phyloP scores from a whole-genome alignment of 1,284 basidiomycete genomes.

The Ganoderma multipileum region DNA sequence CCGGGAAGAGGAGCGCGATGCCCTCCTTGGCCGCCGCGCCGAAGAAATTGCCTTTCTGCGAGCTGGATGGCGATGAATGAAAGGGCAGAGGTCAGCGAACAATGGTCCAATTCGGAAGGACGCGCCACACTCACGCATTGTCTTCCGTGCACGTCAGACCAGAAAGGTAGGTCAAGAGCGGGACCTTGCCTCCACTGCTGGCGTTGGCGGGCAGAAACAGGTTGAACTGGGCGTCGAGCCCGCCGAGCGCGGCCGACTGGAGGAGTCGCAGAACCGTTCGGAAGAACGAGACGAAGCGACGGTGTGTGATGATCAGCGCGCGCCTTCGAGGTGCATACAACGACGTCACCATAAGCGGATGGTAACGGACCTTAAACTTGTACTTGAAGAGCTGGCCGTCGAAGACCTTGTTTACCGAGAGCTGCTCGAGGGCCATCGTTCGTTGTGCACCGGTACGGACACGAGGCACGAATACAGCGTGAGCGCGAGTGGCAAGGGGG shows the following conservation, averaged over 20 bases:
- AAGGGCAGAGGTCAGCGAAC: not conserved
- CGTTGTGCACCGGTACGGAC: not conserved
- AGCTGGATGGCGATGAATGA: slow-evolving; percentile 48
- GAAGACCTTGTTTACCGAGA: slow-evolving; percentile 83
- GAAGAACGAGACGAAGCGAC: slow-evolving; percentile 3
- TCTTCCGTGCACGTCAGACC: slow-evolving; percentile 97
- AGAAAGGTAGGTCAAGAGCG: slow-evolving; percentile 89
- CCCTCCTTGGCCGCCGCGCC: slow-evolving; percentile 82
- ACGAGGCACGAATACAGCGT: slow-evolving; percentile 5
- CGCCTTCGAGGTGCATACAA: slow-evolving; percentile 3
- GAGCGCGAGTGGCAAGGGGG: slow-evolving; percentile 1
- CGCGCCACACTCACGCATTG: slow-evolving; percentile 69
- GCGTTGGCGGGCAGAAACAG: slow-evolving; percentile 85
- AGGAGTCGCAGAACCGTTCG: slow-evolving; percentile 29
- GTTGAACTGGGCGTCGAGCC: slow-evolving; percentile 86
- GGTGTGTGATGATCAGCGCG: slow-evolving; percentile 22
- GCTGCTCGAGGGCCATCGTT: slow-evolving; percentile 60
- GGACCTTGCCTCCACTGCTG: slow-evolving; percentile 61
- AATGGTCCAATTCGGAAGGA: not conserved
- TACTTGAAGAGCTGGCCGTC: slow-evolving; percentile 86
- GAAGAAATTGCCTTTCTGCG: slow-evolving; percentile 90
- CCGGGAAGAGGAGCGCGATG: slow-evolving; percentile 94
- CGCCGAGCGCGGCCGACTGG: slow-evolving; percentile 76
- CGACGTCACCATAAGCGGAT: not conserved
- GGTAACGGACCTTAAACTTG: slow-evolving; percentile 71